Evolutionary conservation across 2,329 filamentous ascomycete species (phyloP).

Genomic region (Fusarium graminum): DNA sequence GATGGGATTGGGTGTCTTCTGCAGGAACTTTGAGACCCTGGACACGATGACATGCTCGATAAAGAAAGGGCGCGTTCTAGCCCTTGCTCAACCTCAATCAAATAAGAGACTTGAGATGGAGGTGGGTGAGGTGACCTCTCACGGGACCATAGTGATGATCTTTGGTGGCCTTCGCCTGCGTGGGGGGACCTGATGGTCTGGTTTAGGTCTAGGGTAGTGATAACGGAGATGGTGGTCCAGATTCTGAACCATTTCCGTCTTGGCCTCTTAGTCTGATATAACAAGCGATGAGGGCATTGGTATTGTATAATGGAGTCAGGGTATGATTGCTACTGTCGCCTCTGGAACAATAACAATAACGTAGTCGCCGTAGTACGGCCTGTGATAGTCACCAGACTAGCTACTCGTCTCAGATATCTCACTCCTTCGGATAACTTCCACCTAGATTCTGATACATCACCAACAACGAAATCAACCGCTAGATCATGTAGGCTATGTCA

Average conservation of each 20-base stretch:
- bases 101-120: not conserved
- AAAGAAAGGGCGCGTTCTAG: slow-evolving; percentile 36
- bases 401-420: slow-evolving; percentile 12
- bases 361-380: slow-evolving; percentile 4
- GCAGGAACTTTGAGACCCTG: slow-evolving; percentile 42
- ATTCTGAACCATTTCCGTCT: slow-evolving; percentile 12
- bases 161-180: slow-evolving; percentile 16
- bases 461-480: slow-evolving; percentile 4
- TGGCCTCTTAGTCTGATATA: slow-evolving; percentile 10
- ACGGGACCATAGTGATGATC: slow-evolving; percentile 39
- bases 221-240: slow-evolving; percentile 18
- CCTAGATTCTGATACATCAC: slow-evolving; percentile 25
- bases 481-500: not conserved
- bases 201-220: slow-evolving; percentile 36
- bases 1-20: slow-evolving; percentile 32
- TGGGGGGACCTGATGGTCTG: slow-evolving; percentile 25
- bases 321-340: slow-evolving; percentile 15
- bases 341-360: not conserved
- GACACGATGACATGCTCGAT: slow-evolving; percentile 34
- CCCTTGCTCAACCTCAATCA: not conserved
- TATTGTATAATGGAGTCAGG: slow-evolving; percentile 4
- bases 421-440: slow-evolving; percentile 16
- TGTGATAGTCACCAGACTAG: not conserved
- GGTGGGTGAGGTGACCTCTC: slow-evolving; percentile 41
- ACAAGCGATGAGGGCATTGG: slow-evolving; percentile 7